phyloP scores from a whole-genome alignment of 345 rosid species.

The Eucalyptus virginea region DNA sequence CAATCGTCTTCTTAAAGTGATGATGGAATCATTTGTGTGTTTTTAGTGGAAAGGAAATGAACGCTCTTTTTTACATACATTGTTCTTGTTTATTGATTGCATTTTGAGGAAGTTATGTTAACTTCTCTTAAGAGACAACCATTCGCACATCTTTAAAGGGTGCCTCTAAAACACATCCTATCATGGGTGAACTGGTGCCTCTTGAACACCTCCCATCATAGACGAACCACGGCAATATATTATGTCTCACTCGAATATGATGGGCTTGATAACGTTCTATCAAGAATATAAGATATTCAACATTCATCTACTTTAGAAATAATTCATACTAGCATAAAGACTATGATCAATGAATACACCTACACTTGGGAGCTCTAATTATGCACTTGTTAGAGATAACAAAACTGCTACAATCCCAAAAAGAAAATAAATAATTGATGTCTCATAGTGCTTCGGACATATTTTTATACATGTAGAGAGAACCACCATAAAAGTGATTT shows the following conservation, averaged over 20 bases:
- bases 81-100: accelerated
- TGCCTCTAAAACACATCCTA: too few species aligned
- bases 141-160: accelerated
- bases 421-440: too few species aligned
- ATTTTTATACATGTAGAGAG: not conserved
- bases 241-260: accelerated
- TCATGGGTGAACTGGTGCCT: not conserved
- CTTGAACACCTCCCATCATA: not conserved
- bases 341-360: accelerated
- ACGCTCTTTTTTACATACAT: too few species aligned
- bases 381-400: too few species aligned
- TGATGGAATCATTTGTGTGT: too few species aligned
- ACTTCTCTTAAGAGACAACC: not conserved
- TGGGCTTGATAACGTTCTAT: too few species aligned
- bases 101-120: not conserved
- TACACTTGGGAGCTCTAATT: too few species aligned
- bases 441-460: accelerated
- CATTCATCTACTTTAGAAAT: too few species aligned
- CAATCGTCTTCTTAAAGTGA: not conserved
- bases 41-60: accelerated
- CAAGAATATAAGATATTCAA: too few species aligned
- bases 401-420: too few species aligned
- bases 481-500: conserved; percentile 61
- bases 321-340: accelerated
- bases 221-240: accelerated